Percentiles rank a stretch among this genome's conserved stretches.
Evolutionary conservation across 1,284 basidiomycete species (phyloP).

Genomic region (Tranzscheliella williamsii): DNA sequence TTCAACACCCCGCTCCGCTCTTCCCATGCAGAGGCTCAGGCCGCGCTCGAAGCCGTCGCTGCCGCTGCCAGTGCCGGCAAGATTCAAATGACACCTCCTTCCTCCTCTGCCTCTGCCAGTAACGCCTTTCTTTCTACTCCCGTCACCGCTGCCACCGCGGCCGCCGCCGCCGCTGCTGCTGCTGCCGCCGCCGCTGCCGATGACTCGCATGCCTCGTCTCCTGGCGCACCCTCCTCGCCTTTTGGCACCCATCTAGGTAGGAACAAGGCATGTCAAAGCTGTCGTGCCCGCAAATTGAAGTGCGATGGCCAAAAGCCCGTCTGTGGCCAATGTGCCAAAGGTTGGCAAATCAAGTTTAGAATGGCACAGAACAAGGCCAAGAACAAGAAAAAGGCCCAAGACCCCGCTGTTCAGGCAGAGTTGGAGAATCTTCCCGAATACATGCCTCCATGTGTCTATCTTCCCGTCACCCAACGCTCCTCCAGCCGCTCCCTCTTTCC

Average conservation of each 20-base stretch:
- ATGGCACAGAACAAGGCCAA: conserved; percentile 44
- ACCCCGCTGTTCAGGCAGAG: conserved; percentile 28
- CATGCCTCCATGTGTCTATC: conserved; percentile 41
- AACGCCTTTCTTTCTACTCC: conserved; percentile 21
- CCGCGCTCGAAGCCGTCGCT: conserved; percentile 36
- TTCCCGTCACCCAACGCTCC: conserved; percentile 33
- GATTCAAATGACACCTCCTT: conserved; percentile 31
- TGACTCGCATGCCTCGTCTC: conserved; percentile 1
- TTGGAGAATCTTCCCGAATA: conserved; percentile 34
- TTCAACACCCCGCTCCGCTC: conserved; percentile 28
- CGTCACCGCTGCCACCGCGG: conserved; percentile 20
- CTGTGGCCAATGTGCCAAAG: conserved; percentile 48
- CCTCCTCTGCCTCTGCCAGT: conserved; percentile 17
- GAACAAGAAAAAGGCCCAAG: conserved; percentile 38
- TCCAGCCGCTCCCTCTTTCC: conserved; percentile 22
- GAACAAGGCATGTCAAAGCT: conserved; percentile 51
- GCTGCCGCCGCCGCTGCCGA: conserved; percentile 16
- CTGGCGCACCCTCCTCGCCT: conserved; percentile 21
- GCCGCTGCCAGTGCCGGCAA: conserved; percentile 31
- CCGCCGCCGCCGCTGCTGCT: conserved; percentile 25
- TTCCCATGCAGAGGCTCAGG: conserved; percentile 38
- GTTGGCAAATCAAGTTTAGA: conserved; percentile 47
- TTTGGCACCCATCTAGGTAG: conserved; percentile 48
- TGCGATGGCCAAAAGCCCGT: conserved; percentile 50
- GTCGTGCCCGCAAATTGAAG: conserved; percentile 51